These are phyloP conservation scores for Suhomyces pyralidae DNA, from an alignment of 805 yeast genomes.

Conservation along the genomic window DNA sequence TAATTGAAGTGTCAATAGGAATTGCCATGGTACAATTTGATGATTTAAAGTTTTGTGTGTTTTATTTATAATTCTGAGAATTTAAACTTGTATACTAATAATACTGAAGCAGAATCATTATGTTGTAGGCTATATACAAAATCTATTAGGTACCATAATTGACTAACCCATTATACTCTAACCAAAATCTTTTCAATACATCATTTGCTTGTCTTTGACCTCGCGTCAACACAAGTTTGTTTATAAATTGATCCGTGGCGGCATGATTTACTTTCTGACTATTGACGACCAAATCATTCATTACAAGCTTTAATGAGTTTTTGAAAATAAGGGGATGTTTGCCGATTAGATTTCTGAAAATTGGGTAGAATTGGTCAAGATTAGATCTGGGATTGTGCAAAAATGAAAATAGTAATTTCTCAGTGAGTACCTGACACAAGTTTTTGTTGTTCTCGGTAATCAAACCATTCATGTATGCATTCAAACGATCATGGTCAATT, in stretches of 20 bases:
- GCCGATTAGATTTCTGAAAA: constrained; percentile 45
- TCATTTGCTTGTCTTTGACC: constrained; percentile 63
- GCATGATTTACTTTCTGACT: constrained; percentile 1
- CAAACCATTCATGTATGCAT: constrained; percentile 15
- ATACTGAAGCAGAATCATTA: background rate
- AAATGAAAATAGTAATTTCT: constrained; percentile 31
- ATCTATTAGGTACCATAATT: constrained; percentile 27
- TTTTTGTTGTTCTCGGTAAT: constrained; percentile 7
- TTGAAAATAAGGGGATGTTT: constrained; percentile 50
- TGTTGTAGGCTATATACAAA: background rate
- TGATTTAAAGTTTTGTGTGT: background rate
- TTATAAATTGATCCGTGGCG: constrained; percentile 35
- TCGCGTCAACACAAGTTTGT: constrained; percentile 58
- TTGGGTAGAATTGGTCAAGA: constrained; percentile 53
- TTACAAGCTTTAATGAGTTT: constrained; percentile 17
- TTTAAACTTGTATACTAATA: background rate
- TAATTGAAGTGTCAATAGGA: constrained; percentile 11
- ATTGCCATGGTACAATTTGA: background rate
- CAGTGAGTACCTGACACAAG: constrained; percentile 24
- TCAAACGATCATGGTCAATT: constrained; percentile 36
- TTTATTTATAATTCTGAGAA: background rate
- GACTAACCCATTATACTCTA: constrained; percentile 53
- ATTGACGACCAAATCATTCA: constrained; percentile 1
- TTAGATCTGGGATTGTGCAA: constrained; percentile 54
- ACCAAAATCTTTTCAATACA: constrained; percentile 62